Evolutionary conservation across 2,329 filamentous ascomycete genomes (phyloP).

Genomic region (Fusarium austroafricanum): DNA sequence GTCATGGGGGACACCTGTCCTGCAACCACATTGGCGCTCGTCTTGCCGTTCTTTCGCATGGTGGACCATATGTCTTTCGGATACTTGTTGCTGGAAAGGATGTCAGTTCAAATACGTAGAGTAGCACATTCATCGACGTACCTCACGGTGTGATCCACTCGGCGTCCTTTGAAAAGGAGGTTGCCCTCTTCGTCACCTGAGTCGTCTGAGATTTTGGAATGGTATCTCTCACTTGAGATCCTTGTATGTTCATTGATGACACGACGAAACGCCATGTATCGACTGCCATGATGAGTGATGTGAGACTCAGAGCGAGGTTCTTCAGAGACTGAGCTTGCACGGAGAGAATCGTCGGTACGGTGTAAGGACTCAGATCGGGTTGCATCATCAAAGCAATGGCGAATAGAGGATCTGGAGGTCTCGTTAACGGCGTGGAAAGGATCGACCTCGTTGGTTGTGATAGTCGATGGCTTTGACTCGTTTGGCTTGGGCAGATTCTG

Average conservation of each 20-base stretch:
- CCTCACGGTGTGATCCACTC: slow-evolving; percentile 45
- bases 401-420: slow-evolving; percentile 23
- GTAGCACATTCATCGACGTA: slow-evolving; percentile 40
- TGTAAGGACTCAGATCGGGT: slow-evolving; percentile 52
- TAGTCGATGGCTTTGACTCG: slow-evolving; percentile 4
- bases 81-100: slow-evolving; percentile 52
- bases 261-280: slow-evolving; percentile 46
- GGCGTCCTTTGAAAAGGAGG: slow-evolving; percentile 55
- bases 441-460: slow-evolving; percentile 21
- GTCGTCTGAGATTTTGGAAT: slow-evolving; percentile 27
- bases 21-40: slow-evolving; percentile 59
- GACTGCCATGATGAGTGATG: slow-evolving; percentile 40
- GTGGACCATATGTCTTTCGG: slow-evolving; percentile 61
- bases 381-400: slow-evolving; percentile 43
- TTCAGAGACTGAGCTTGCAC: slow-evolving; percentile 34
- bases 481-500: neutral
- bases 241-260: slow-evolving; percentile 26
- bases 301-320: slow-evolving; percentile 43
- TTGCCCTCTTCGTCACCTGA: slow-evolving; percentile 50
- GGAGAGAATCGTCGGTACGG: slow-evolving; percentile 37
- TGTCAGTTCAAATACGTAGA: slow-evolving; percentile 22
- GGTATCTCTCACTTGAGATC: slow-evolving; percentile 18
- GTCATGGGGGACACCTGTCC: slow-evolving; percentile 65
- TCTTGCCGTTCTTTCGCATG: slow-evolving; percentile 64
- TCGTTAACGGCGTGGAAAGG: slow-evolving; percentile 33